These are phyloP conservation scores for Suillus subaureus DNA, from an alignment of 768 basidiomycete genomes.

Conservation along the genomic window DNA sequence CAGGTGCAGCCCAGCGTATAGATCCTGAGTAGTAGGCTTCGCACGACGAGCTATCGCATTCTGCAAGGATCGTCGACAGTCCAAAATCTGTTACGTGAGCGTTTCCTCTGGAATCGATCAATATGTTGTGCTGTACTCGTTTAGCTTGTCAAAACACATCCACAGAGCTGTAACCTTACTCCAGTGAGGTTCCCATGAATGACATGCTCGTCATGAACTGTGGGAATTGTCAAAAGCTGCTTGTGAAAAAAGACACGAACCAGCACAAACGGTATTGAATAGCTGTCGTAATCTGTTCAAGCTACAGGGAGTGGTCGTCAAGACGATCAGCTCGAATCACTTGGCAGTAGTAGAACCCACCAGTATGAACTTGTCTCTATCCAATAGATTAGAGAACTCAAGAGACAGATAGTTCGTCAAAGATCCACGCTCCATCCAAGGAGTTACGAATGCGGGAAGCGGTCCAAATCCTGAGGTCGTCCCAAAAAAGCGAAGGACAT, in stretches of 20 bases:
- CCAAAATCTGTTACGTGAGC: constrained; percentile 11
- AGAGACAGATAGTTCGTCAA: constrained; percentile 21
- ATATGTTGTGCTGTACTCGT: constrained; percentile 12
- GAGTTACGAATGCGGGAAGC: constrained; percentile 25
- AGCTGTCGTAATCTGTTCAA: constrained; percentile 4
- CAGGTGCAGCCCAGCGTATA: constrained; percentile 15
- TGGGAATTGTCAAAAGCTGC: background rate
- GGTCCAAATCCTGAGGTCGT: constrained; percentile 23
- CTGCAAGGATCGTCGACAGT: constrained; percentile 7
- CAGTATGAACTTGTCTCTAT: constrained; percentile 16
- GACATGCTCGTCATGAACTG: constrained; percentile 11
- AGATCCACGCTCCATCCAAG: constrained; percentile 29
- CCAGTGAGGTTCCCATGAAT: constrained; percentile 13
- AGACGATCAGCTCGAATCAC: background rate
- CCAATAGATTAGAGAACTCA: background rate
- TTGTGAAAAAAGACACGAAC: background rate
- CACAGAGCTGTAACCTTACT: background rate
- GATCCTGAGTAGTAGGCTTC: constrained; percentile 4
- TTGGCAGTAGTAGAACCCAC: constrained; percentile 13
- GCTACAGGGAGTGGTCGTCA: background rate
- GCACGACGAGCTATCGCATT: background rate
- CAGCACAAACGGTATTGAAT: constrained; percentile 12
- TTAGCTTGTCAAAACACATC: background rate
- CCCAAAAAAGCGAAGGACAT: constrained; percentile 24
- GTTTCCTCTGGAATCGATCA: constrained; percentile 3